Conservation (phyloP, 169 alveolate species). For the Eimeria brunetti region DNA sequence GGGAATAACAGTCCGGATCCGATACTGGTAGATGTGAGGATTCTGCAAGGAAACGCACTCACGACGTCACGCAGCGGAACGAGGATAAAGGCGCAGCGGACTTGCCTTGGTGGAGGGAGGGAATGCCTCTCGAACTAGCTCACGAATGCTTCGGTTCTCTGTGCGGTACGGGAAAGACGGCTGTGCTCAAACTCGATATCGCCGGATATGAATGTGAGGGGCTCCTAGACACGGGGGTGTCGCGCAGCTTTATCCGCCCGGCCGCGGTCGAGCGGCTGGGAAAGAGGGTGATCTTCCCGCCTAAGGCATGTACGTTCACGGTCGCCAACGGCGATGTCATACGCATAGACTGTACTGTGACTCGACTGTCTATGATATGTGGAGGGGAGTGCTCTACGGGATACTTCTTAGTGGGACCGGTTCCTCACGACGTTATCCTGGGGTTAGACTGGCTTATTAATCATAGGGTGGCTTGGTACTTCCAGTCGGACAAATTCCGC, state of each 20-base stretch:
- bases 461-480: neutral
- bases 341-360: neutral
- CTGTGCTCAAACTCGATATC: neutral
- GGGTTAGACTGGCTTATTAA: constrained; percentile 5
- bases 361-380: neutral
- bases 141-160: neutral
- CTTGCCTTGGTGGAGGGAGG: neutral
- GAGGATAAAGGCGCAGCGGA: neutral
- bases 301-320: neutral
- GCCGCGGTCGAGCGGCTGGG: neutral
- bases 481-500: neutral
- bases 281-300: neutral
- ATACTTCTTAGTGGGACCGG: constrained; percentile 13
- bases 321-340: constrained; percentile 1
- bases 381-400: neutral
- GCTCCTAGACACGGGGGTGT: constrained; percentile 2
- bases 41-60: neutral
- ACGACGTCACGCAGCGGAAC: neutral
- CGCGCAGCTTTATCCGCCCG: neutral
- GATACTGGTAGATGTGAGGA: neutral
- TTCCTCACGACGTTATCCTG: neutral
- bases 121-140: neutral
- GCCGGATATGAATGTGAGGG: neutral
- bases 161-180: neutral
- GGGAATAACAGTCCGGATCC: neutral